phyloP scores from a whole-genome alignment of 805 yeast species.

The Ogataea siamensis region DNA sequence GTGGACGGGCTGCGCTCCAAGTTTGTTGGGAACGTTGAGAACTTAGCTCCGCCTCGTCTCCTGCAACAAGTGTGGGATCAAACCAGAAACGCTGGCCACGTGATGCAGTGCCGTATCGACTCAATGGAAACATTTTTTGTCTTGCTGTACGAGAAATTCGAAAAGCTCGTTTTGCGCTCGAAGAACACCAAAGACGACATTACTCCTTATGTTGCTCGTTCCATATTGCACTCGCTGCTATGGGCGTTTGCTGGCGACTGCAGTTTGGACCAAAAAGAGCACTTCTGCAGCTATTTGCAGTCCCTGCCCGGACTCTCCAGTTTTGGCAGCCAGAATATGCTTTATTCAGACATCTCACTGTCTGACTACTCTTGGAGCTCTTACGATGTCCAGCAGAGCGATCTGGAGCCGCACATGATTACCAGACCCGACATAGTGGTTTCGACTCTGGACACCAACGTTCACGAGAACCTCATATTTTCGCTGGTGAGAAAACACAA shows the following conservation, averaged over 20 bases:
- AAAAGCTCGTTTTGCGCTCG: constrained; percentile 27
- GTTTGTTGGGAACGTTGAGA: constrained; percentile 6
- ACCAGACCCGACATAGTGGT: constrained; percentile 61
- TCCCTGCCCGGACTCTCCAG: constrained; percentile 21
- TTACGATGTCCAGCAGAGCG: constrained; percentile 43
- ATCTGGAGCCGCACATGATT: constrained; percentile 59
- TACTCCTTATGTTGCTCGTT: constrained; percentile 33
- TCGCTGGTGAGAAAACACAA: constrained; percentile 53
- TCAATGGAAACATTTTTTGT: constrained; percentile 40
- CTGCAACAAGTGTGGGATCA: constrained; percentile 25
- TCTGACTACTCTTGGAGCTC: constrained; percentile 48
- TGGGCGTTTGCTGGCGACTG: constrained; percentile 73
- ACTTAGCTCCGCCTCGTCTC: constrained; percentile 12
- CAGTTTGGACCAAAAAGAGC: constrained; percentile 36
- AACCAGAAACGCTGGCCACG: constrained; percentile 40
- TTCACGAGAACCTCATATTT: constrained; percentile 61
- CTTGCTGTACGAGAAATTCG: constrained; percentile 38
- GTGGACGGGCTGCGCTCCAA: constrained; percentile 5
- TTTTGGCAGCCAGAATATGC: constrained; percentile 20
- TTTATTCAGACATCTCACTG: constrained; percentile 44
- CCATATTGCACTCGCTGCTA: constrained; percentile 39
- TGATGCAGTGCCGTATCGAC: constrained; percentile 49
- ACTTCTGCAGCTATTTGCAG: constrained; percentile 35
- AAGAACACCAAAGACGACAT: constrained; percentile 30
- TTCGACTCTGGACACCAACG: constrained; percentile 74